A percentile compares a stretch with the other conserved stretches of the same genome.
Evolutionary conservation across 2,329 filamentous ascomycete genomes (phyloP).

Genomic region (Colletotrichum sp.): DNA sequence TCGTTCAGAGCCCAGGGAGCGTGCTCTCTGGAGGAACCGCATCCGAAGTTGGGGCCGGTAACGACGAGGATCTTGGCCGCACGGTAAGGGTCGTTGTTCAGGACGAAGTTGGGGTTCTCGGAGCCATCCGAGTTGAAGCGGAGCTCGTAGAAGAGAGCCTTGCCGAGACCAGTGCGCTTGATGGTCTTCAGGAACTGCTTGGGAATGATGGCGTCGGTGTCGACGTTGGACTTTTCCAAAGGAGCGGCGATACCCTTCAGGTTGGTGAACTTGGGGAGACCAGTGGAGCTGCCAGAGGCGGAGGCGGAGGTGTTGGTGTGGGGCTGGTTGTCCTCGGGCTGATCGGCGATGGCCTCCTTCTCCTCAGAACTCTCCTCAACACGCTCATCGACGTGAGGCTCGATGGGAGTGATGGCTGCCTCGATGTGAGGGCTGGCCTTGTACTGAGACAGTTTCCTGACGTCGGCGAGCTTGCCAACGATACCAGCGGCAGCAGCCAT

Average conservation of each 20-base stretch:
- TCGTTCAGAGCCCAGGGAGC: constrained; percentile 96
- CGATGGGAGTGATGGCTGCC: constrained; percentile 50
- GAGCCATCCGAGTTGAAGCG: constrained; percentile 77
- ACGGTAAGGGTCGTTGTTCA: constrained; percentile 90
- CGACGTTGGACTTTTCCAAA: constrained; percentile 87
- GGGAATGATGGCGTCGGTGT: constrained; percentile 99
- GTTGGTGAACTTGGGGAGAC: constrained; percentile 82
- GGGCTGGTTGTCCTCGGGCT: constrained; percentile 68
- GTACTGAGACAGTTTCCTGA: constrained; percentile 73
- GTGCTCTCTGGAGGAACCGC: constrained; percentile 90
- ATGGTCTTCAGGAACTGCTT: constrained; percentile 99
- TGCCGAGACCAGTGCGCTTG: constrained; percentile 92
- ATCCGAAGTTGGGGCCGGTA: constrained; percentile 94
- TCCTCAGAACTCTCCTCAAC: constrained; percentile 56
- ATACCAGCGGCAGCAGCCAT: constrained; percentile 95
- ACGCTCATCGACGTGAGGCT: constrained; percentile 58
- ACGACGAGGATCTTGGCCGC: constrained; percentile 87
- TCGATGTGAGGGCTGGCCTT: constrained; percentile 65
- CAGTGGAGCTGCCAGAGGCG: constrained; percentile 41
- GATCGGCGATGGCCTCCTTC: constrained; percentile 58
- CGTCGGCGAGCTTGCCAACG: constrained; percentile 88
- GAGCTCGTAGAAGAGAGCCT: constrained; percentile 84
- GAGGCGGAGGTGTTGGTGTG: constrained; percentile 54
- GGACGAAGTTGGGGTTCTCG: constrained; percentile 81
- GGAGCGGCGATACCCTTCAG: constrained; percentile 89